phyloP scores from a whole-genome alignment of 2,329 filamentous ascomycete genomes.

The Metarhizium sp. region DNA sequence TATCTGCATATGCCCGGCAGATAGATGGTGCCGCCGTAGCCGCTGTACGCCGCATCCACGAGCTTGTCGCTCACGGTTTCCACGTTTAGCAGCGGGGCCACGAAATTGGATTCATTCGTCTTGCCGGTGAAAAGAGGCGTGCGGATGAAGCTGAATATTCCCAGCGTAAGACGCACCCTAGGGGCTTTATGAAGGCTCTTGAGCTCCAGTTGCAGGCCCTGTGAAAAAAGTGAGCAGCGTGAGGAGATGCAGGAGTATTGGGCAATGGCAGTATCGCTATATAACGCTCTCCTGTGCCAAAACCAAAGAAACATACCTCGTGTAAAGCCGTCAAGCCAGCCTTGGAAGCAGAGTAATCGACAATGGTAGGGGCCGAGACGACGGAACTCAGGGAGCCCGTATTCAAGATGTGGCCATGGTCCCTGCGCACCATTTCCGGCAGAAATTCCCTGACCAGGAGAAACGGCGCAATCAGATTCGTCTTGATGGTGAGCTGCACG shows the following conservation, averaged over 20 bases:
- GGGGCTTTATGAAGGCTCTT: conserved; percentile 18
- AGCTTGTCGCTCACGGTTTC: conserved; percentile 21
- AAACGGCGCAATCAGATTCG: conserved; percentile 52
- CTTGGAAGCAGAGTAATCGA: conserved; percentile 52
- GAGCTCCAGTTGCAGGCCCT: conserved; percentile 22
- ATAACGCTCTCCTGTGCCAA: too few species aligned
- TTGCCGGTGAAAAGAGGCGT: conserved; percentile 21
- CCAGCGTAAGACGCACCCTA: conserved; percentile 18
- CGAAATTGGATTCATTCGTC: conserved; percentile 15
- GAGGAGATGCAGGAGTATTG: not conserved
- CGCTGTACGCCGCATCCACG: conserved; percentile 19
- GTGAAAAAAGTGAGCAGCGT: conserved; percentile 11
- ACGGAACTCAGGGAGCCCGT: conserved; percentile 50
- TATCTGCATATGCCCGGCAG: conserved; percentile 19
- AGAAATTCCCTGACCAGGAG: conserved; percentile 48
- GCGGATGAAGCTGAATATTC: conserved; percentile 21
- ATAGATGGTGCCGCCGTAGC: conserved; percentile 19
- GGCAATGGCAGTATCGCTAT: not conserved
- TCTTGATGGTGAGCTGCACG: conserved; percentile 19
- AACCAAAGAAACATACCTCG: conserved; percentile 9
- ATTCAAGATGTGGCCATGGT: conserved; percentile 58
- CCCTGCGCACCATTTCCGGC: conserved; percentile 43
- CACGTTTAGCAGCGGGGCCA: conserved; percentile 21
- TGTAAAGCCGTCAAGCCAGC: conserved; percentile 20
- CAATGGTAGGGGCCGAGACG: conserved; percentile 41